Evolutionary conservation across 2,329 filamentous ascomycete genomes (phyloP).

Genomic region (Helotiales sp.): DNA sequence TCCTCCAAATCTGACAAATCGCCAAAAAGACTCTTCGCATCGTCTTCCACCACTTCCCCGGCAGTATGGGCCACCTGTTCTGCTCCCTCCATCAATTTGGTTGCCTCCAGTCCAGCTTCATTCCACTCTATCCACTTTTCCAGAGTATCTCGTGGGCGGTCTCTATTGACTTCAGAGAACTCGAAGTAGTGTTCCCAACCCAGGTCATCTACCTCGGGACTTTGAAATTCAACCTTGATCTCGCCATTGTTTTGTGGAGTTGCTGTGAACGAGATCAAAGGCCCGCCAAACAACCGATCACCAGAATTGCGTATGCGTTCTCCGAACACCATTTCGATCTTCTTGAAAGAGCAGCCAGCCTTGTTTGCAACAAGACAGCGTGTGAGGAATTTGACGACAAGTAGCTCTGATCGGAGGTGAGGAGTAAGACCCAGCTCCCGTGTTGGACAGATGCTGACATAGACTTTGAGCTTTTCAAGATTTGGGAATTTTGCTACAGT

Average conservation of each 20-base stretch:
- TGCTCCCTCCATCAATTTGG: background rate
- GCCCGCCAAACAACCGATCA: background rate
- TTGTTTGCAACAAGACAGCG: background rate
- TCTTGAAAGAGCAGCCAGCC: background rate
- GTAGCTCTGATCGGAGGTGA: background rate
- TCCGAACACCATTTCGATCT: background rate
- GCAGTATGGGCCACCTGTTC: too few species aligned
- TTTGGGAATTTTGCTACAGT: background rate
- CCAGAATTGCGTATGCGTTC: background rate
- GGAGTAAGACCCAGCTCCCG: background rate
- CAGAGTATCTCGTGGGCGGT: background rate
- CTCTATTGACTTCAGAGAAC: background rate
- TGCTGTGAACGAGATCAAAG: background rate
- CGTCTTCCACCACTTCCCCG: background rate
- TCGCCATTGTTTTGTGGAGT: background rate
- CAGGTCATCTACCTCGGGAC: background rate
- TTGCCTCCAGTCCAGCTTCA: background rate
- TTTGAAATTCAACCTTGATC: background rate
- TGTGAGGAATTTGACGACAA: background rate
- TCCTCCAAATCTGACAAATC: background rate
- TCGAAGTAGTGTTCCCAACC: background rate
- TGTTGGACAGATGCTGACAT: background rate
- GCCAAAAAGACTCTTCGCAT: background rate
- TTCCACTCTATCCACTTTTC: background rate
- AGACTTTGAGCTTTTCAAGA: background rate